Base-by-base conservation (phyloP, 2,329 filamentous ascomycete genomes). In the Ascochyta rabiei region DNA sequence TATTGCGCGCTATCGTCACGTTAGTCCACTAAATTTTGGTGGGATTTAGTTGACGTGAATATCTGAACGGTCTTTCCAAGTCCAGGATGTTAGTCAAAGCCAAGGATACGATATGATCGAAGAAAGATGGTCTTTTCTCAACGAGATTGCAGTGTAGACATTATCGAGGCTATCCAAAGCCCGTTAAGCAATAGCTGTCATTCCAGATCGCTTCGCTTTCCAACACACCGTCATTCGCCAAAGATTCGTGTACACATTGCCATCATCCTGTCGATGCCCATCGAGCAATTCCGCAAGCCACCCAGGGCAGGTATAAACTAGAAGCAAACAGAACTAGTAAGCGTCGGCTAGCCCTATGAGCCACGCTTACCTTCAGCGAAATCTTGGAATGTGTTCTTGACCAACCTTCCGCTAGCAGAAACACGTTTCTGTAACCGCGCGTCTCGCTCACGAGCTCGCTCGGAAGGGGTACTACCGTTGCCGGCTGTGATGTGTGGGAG, bases 401-500 rank as follows among this genome's bases (percentile, higher is more conserved):
- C 72, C 68, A 77, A 71, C 69, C 75, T 76, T 65, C 74, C 74
- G 19, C 74, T 63, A 30, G 74, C 74, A 40, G 72, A 75, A 8
- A 76, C 73, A 40, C 75, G 65, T 59, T 77, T 77, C 52, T 76
- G 74, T 37, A 77, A 52, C 57, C 70, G 64, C 15, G 65, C 64
- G 19, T 76, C 73, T 16, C 75, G 57, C 54, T 76, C 71, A 30
- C 71, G 63, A 61, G 56, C 76, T 69, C 67, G 62, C 56, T 72
- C 73, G 62, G 63, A 71, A 68, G 66, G 74, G 5, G 71, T 74
- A 48, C 71, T 75, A n/a, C 74, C 74, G 47, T 75, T 76, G 24
- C 75, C 72, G 7, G 73, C 74, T 31, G 63, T 55, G 33, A 83
- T 81, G 28, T 76, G 77, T 15, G 89, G 86, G 33, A 91, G 76